Evolutionary conservation across 345 rosid species (phyloP), one percentile per base, ranked within the genome.

Genomic region (Theobroma cacao): DNA sequence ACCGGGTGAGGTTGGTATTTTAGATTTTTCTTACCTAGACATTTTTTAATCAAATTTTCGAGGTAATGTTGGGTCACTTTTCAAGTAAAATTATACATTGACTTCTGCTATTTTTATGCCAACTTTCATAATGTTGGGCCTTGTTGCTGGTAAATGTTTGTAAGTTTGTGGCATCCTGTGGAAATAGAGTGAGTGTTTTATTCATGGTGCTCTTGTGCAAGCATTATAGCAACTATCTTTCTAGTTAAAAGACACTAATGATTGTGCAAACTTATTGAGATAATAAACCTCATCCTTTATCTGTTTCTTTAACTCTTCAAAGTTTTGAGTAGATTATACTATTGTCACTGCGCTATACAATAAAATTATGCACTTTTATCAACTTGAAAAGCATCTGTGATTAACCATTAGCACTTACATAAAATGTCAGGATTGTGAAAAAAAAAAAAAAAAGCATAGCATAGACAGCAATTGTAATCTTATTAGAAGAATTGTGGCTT

Each of bases 1-100:
- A 61, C 90, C 93, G 1, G 91, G 93, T 1, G 88, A 89, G 94
- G 97, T 92, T 85, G 70, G 90, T 88, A 65, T 72, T 58, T 28
- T n/a, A n/a, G 24, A 50, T 34, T 40, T 74, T 41, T 34, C 76
- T 43, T 43, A 26, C 67, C 24, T 30, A 15, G 64, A 63, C 6
- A 17, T 45, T 47, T 43, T 13, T 20, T 17, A 60, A 30, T 66
- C 17, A 5, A 72, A 56, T 31, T 74, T 79, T 65, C 30, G 26
- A 28, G 43, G 24, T 56, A 28, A 62, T 55, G 24, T 43, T 74
- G 20, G 26, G 45, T 43, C 7, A 17, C 45, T 20, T 36, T 17
- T 5, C 55, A 28, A 47, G 10, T 47, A 60, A 60, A 52, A 30
- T 41, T 41, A 55, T 55, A 24, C 11, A 48, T 56, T 58, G 14